Evolutionary conservation across 176 grass and related monocot genomes (phyloP).

Genomic region (Calamus simplicifolius): DNA sequence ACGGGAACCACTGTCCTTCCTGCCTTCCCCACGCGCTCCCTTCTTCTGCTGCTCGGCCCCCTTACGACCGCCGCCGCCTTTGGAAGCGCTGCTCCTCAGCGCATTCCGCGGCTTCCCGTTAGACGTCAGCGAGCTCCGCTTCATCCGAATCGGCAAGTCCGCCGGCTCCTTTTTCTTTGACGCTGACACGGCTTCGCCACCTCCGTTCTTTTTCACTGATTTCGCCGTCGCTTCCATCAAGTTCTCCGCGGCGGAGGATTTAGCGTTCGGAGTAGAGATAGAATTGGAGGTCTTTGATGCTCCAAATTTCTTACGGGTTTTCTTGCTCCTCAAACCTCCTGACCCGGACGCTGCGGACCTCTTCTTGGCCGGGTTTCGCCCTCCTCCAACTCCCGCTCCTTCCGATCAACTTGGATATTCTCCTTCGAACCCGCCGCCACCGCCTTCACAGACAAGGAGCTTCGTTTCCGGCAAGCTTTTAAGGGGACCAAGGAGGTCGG

Average conservation of each 20-base stretch:
- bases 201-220: conserved; percentile 42
- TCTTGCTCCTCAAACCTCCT: conserved; percentile 47
- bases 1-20: conserved; percentile 36
- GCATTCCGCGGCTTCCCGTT: conserved; percentile 30
- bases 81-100: conserved; percentile 28
- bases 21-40: conserved; percentile 28
- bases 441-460: conserved; percentile 44
- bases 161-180: conserved; percentile 56
- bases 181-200: not conserved
- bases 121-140: conserved; percentile 30
- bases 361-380: conserved; percentile 13
- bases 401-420: conserved; percentile 19
- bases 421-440: conserved; percentile 12
- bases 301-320: conserved; percentile 12
- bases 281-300: conserved; percentile 13
- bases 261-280: conserved; percentile 19
- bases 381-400: conserved; percentile 2
- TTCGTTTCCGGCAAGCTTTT: conserved; percentile 67
- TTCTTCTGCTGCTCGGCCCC: conserved; percentile 40
- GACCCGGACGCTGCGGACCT: not conserved
- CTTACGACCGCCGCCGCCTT: not conserved
- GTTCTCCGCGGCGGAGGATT: conserved; percentile 17
- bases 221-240: conserved; percentile 23
- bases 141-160: conserved; percentile 78
- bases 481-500: conserved; percentile 18